Evolutionary conservation across 352 stramenopile genomes (phyloP).

Genomic region (Phytophthora hybrid): DNA sequence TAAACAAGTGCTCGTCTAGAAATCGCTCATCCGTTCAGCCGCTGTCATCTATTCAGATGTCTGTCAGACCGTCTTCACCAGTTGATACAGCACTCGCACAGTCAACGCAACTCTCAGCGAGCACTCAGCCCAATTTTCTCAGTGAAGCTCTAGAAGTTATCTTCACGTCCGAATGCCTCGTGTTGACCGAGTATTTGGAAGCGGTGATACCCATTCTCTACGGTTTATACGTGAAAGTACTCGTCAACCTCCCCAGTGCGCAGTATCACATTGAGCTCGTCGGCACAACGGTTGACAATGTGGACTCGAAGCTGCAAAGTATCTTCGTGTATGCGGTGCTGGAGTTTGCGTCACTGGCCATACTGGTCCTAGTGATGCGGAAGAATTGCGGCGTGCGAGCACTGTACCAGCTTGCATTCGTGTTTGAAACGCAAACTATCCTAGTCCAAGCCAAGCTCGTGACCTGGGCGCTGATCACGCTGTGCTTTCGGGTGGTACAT

Average conservation of each 20-base stretch:
- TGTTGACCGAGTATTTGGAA: constrained; percentile 4
- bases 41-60: not conserved
- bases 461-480: constrained; percentile 30
- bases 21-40: not conserved
- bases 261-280: constrained; percentile 30
- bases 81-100: not conserved
- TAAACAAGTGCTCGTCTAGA: not conserved
- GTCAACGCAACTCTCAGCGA: not conserved
- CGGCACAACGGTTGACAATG: constrained; percentile 15
- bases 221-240: constrained; percentile 2
- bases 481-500: constrained; percentile 11
- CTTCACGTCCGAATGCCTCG: constrained; percentile 6
- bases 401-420: constrained; percentile 42
- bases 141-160: constrained; percentile 2
- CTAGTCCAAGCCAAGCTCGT: constrained; percentile 35
- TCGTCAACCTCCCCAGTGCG: constrained; percentile 33
- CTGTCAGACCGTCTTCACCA: not conserved
- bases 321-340: constrained; percentile 34
- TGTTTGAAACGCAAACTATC: constrained; percentile 38
- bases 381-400: constrained; percentile 34
- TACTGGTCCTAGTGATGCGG: constrained; percentile 25
- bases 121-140: not conserved
- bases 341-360: constrained; percentile 39
- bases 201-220: constrained; percentile 6
- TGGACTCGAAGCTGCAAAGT: constrained; percentile 2